phyloP scores from a whole-genome alignment of 768 basidiomycete species.

The Lactarius tabidus region DNA sequence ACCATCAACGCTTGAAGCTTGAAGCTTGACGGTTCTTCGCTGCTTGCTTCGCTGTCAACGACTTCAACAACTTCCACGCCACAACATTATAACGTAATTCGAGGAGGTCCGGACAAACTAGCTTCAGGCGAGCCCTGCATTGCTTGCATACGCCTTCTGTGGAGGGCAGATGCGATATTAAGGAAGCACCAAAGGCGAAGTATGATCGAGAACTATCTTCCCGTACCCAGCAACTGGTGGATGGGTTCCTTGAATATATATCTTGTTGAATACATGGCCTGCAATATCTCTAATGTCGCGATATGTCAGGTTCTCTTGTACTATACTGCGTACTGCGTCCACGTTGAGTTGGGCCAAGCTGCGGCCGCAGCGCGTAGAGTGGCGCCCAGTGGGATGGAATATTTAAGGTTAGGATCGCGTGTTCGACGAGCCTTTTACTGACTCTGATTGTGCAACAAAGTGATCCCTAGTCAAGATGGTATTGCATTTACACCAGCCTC shows the following conservation, averaged over 20 bases:
- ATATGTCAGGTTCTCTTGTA: neutral
- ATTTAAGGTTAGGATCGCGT: neutral
- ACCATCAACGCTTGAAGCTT: too few species aligned
- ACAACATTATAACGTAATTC: neutral
- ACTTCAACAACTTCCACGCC: too few species aligned
- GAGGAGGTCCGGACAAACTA: neutral
- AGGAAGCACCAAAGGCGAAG: neutral
- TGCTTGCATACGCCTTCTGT: neutral
- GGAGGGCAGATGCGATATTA: neutral
- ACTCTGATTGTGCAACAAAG: neutral
- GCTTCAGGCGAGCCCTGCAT: neutral
- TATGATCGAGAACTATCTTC: neutral
- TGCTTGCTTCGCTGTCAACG: neutral
- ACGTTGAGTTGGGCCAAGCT: too few species aligned
- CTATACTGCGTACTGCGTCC: too few species aligned
- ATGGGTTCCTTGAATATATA: neutral
- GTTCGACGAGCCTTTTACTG: too few species aligned
- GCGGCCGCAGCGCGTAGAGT: neutral
- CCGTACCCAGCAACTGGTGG: neutral
- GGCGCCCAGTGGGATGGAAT: neutral
- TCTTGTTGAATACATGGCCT: neutral
- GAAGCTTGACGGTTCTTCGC: neutral
- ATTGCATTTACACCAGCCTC: conserved; percentile 6
- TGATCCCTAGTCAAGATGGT: conserved; percentile 26
- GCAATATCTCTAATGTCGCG: neutral